A percentile compares a stretch with the other conserved stretches of the same genome.
Evolutionary conservation across 257 asterid genomes (phyloP).

Genomic region (Ilex aquifolium): DNA sequence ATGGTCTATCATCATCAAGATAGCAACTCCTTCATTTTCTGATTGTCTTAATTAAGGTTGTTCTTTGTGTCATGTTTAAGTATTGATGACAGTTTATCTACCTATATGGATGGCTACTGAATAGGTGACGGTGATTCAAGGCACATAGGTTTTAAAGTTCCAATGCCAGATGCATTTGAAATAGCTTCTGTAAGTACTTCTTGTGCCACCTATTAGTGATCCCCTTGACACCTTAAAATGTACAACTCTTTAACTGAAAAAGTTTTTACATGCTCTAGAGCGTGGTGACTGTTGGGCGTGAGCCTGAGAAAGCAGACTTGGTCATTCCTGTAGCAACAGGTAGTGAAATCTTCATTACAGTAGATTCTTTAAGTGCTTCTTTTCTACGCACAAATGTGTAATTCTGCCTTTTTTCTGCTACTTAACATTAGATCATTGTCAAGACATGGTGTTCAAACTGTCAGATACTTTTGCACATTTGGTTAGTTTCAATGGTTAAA

Average conservation of each 20-base stretch:
- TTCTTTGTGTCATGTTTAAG: no score
- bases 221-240: not conserved
- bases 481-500: no score
- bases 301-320: slow-evolving; percentile 59
- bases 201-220: not conserved
- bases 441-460: no score
- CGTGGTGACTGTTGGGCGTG: slow-evolving; percentile 65
- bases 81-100: not conserved
- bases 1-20: not conserved
- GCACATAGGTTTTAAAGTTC: slow-evolving; percentile 70
- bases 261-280: slow-evolving; percentile 26
- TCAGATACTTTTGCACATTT: not conserved
- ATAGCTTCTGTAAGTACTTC: slow-evolving; percentile 56
- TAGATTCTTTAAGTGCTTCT: no score
- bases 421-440: no score
- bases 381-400: not conserved
- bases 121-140: slow-evolving; percentile 78
- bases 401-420: no score
- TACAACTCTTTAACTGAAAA: not conserved
- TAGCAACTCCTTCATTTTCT: not conserved
- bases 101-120: slow-evolving; percentile 4
- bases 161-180: slow-evolving; percentile 62
- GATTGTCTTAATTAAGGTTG: no score
- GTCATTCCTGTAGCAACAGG: slow-evolving; percentile 92
- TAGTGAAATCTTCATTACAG: slow-evolving; percentile 4